Conservation (phyloP, 305 asterid genomes). For the Caryopteris hybrid region DNA sequence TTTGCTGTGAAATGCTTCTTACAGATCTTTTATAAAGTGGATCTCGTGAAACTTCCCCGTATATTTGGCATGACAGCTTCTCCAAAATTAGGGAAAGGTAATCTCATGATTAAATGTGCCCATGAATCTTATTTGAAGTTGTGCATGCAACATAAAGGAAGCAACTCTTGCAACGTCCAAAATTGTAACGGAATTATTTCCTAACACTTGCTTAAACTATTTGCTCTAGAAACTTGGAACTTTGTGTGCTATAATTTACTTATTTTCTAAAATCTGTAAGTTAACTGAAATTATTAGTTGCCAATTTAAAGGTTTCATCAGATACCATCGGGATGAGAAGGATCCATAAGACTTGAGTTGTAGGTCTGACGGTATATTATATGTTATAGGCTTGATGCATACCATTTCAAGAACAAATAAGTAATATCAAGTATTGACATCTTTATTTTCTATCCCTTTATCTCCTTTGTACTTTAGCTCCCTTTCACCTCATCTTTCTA, state of each 20-base stretch:
- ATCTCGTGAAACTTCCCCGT: slow-evolving; percentile 63
- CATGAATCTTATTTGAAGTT: slow-evolving; percentile 2
- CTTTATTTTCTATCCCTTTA: not conserved
- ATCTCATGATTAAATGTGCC: slow-evolving; percentile 11
- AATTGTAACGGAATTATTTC: not conserved
- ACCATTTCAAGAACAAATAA: not conserved
- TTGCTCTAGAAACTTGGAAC: not conserved
- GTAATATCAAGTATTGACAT: not conserved
- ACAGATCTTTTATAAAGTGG: slow-evolving; percentile 71
- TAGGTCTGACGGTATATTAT: not conserved
- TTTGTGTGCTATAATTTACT: not conserved
- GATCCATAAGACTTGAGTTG: not conserved
- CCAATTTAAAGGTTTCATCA: not conserved
- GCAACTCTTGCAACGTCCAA: not conserved
- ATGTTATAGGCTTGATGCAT: not conserved
- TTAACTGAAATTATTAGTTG: not conserved
- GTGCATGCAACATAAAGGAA: not conserved
- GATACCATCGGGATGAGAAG: not conserved
- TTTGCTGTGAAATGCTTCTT: slow-evolving; percentile 22
- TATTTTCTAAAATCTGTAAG: not conserved
- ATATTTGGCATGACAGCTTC: slow-evolving; percentile 99
- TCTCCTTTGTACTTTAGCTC: not conserved
- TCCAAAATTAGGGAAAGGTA: slow-evolving; percentile 94
- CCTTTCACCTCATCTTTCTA: not conserved
- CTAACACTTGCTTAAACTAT: not conserved